Base-by-base conservation (phyloP, 768 basidiomycete genomes). In the Suillus decipiens region DNA sequence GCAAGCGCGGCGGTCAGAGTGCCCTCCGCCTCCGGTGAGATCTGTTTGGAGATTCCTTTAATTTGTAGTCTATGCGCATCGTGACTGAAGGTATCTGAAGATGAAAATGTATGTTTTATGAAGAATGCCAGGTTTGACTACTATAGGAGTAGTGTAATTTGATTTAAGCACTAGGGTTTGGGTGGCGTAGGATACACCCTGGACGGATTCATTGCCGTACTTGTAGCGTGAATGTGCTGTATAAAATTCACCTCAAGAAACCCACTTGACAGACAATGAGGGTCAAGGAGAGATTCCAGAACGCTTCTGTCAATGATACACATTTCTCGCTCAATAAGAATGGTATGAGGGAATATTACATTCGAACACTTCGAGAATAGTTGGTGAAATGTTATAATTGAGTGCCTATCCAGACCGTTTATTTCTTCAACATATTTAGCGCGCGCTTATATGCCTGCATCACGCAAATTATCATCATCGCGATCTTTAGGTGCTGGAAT, bases 401-500 rank as follows among this genome's bases (percentile, higher is more conserved):
- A 10, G 31, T 50, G n/a, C n/a, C 14, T 33, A 47, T 42, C 41
- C 24, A 14, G 42, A 31, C 17, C 24, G 19, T 48, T 24, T 19
- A 51, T 34, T 60, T 33, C 36, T 22, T 48, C 59, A 11, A 51
- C 19, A 34, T 59, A n/a, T 28, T 5, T 9, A 37, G 10, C 22
- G 7, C 36, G 12, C 17, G 22, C 5, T 19, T 36, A 51, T 47
- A 37, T 24, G 42, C 33, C 33, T 14, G 11, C 24, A 33, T 55
- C 60, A 58, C 34, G 22, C 31, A 41, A 36, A 41, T 36, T 34
- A 61, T 56, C 14, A 33, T 58, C 28, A 59, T 12, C 55, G 1
- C 39, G 24, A 41, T 43, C 62, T 50, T 63, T 39, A 28, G 31
- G 64, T 34, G 60, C 72, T 28, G 84, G 81, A 61, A 93, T 81